A percentile compares a stretch with the other conserved stretches of the same genome.
These are phyloP conservation scores for Fusarium chlamydosporum DNA, from an alignment of 2,329 filamentous ascomycete genomes.

Conservation along the genomic window DNA sequence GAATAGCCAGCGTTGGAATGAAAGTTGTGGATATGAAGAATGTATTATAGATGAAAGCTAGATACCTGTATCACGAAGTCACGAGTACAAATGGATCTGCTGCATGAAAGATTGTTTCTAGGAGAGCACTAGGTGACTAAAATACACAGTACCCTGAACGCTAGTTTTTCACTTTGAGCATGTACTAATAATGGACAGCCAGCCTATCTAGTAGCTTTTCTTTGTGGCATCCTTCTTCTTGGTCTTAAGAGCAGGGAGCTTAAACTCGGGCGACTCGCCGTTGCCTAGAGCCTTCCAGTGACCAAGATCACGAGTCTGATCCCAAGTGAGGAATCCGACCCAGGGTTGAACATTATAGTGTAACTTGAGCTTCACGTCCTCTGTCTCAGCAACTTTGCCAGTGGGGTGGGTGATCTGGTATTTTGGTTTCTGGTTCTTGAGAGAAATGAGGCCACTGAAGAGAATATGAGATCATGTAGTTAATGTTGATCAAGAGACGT, in stretches of 20 bases:
- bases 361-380: constrained; percentile 82
- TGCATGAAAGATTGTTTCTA: not conserved
- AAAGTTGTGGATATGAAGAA: constrained; percentile 33
- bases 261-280: constrained; percentile 75
- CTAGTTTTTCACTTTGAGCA: constrained; percentile 34
- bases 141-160: constrained; percentile 40
- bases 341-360: constrained; percentile 99
- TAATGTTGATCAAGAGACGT: not conserved
- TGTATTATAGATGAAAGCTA: constrained; percentile 45
- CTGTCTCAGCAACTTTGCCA: constrained; percentile 79
- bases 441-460: constrained; percentile 76
- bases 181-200: not conserved
- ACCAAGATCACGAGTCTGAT: constrained; percentile 68
- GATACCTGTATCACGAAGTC: constrained; percentile 46
- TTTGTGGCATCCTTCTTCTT: constrained; percentile 60
- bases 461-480: constrained; percentile 19
- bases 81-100: constrained; percentile 37
- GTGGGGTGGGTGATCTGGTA: constrained; percentile 96
- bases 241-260: constrained; percentile 75
- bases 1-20: constrained; percentile 16
- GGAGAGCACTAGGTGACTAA: not conserved
- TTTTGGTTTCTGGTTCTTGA: constrained; percentile 91
- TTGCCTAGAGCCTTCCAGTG: constrained; percentile 76
- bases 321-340: constrained; percentile 92
- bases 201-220: constrained; percentile 40